Base-by-base conservation (phyloP, 179 eudicot species). In the Sideroxylon spinosum region DNA sequence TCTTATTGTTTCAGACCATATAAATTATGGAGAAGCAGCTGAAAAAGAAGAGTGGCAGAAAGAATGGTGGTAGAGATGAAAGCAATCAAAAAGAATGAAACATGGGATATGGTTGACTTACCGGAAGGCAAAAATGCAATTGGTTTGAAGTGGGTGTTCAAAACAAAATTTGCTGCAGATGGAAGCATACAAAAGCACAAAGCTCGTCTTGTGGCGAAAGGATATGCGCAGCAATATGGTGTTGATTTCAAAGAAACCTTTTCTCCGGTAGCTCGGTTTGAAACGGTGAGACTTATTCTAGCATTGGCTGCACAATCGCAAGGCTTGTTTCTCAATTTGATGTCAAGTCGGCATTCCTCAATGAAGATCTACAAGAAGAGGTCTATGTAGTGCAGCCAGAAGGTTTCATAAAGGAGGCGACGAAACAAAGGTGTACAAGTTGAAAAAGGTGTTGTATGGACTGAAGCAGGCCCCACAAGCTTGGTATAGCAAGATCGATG, bases 61-160 rank as follows among this genome's bases (percentile, higher is more conserved):
- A 25, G 79, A 52, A 76, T 76, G 48, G 5, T 16, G 23, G 16
- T 62, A 10, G 28, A 76, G 52, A 4, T 66, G 26, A 7, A 2
- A 11, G 72, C 79, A 17, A 50, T 50, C 12, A 0, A 76, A 3
- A 76, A 32, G 37, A 76, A 76, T 76, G 25, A n/a, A 28, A 76
- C 78, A 37, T 37, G 5, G 44, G 44, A 37, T 4, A 37, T 37
- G 44, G 44, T 37, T 37, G 3, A 37, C 44, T 37, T 37, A 37
- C 5, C 16, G 16, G 17, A 53, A 53, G 16, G 57, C 29, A 76
- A 59, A 59, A 59, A 59, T 59, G 25, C 25, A 59, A 59, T 59
- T 59, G 25, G 63, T n/a, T 59, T 59, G 63, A 59, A 59, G 63
- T 59, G 63, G 63, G 63, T 59, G 22, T 59, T 59, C 25, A 59